phyloP scores from a whole-genome alignment of 2,329 filamentous ascomycete genomes.

The Aspergillus novoparasiticus region DNA sequence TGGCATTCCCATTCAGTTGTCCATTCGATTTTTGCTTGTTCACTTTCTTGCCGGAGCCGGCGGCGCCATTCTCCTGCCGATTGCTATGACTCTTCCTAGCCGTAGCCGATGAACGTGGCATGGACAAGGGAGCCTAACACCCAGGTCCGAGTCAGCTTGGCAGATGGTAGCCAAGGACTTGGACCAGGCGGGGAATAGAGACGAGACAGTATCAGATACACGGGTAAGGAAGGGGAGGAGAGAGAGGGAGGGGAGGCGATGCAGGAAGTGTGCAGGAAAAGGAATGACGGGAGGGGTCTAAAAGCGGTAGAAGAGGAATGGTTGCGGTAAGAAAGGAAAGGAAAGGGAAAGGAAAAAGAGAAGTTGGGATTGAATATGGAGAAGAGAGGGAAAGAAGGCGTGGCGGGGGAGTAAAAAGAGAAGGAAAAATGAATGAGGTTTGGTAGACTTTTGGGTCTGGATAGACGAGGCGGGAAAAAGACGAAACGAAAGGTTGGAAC shows the following conservation, averaged over 20 bases:
- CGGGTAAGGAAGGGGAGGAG: slow-evolving; percentile 12
- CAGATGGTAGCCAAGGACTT: slow-evolving; percentile 51
- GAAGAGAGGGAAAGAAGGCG: slow-evolving; percentile 18
- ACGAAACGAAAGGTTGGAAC: slow-evolving; percentile 22
- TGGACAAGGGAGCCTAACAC: slow-evolving; percentile 47
- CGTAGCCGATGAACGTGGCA: slow-evolving; percentile 52
- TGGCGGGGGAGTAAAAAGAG: slow-evolving; percentile 17
- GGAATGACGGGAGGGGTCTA: slow-evolving; percentile 14
- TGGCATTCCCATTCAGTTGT: slow-evolving; percentile 55
- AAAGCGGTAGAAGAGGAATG: slow-evolving; percentile 15
- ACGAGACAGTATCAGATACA: slow-evolving; percentile 22
- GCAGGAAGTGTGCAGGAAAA: slow-evolving; percentile 13
- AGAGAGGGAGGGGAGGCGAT: slow-evolving; percentile 9
- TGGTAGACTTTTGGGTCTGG: slow-evolving; percentile 24
- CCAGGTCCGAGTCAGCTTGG: slow-evolving; percentile 52
- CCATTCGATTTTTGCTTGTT: slow-evolving; percentile 60
- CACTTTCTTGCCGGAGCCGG: slow-evolving; percentile 74
- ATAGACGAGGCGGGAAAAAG: slow-evolving; percentile 24
- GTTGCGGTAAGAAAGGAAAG: slow-evolving; percentile 14
- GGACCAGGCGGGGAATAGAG: slow-evolving; percentile 41
- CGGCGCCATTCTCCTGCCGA: slow-evolving; percentile 84
- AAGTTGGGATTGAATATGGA: slow-evolving; percentile 9
- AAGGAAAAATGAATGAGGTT: slow-evolving; percentile 24
- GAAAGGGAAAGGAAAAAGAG: slow-evolving; percentile 10
- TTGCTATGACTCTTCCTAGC: slow-evolving; percentile 65